Evolutionary conservation across 2,329 filamentous ascomycete species (phyloP), one percentile per base, ranked within the genome.

Genomic region (Orbilia ellipsospora): DNA sequence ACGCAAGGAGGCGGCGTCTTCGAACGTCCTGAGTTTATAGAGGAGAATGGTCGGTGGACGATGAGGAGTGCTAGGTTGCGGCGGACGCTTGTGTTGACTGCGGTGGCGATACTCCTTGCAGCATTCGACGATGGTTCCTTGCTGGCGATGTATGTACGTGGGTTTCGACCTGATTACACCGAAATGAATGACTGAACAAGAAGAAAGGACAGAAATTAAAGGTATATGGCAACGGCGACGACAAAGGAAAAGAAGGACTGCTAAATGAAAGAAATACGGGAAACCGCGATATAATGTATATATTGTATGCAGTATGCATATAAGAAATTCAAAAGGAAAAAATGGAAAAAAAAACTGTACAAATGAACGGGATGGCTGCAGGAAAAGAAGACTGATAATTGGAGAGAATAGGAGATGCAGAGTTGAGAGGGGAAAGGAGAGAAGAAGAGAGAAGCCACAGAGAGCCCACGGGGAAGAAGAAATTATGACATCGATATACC

Each of bases 1-100:
- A 76, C 72, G 72, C 65, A 70, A 70, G 66, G 66, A 61, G 67
- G 63, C 62, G 57, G 73, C 66, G 73, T 70, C 60, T 70, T 61
- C 59, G 55, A n/a, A 64, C 57, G 57, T 75, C 70, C 64, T 61
- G 26, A 36, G 31, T 18, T 54, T 54, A 23, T 31, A 31, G 50
- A 54, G 44, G 44, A 48, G 44, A 40, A 10, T 10, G 48, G 40
- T 64, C 7, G 52, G 64, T 51, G 55, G 42, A 16, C 50, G 15
- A 36, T 51, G 31, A 36, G 31, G 31, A 36, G 31, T 36, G 5
- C 8, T 36, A 6, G 31, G 8, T 7, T 36, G 20, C 52, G 18
- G 61, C 59, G 62, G 51, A 52, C 61, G 44, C 56, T 42, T 40
- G 57, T 77, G 63, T 68, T 63, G 61, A 18, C 28, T 42, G 61